phyloP scores from a whole-genome alignment of 179 eudicot genomes.

The Nepenthes alata region DNA sequence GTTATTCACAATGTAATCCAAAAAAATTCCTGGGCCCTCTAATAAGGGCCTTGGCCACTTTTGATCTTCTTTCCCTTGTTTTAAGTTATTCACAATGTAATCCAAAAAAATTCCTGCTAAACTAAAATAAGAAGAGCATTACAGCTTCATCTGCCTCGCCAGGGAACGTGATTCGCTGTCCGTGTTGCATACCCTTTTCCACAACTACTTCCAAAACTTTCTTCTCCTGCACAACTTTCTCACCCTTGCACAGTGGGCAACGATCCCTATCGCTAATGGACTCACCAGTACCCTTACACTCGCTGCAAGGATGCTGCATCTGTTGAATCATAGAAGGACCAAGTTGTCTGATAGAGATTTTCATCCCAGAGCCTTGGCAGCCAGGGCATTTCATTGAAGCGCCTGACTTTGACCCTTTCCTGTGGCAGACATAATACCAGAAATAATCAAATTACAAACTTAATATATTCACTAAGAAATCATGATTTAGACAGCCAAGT shows the following conservation, averaged over 20 bases:
- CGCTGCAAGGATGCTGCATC: constrained; percentile 46
- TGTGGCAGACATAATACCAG: neutral
- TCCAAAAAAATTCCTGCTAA: neutral
- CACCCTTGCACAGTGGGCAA: constrained; percentile 46
- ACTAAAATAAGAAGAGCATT: constrained; percentile 5
- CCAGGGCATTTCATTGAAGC: constrained; percentile 43
- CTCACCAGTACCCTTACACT: constrained; percentile 49
- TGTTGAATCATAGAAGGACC: constrained; percentile 49
- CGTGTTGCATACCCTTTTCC: constrained; percentile 48
- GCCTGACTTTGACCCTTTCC: constrained; percentile 45
- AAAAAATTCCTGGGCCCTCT: neutral
- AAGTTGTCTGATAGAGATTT: constrained; percentile 40
- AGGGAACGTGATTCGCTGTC: constrained; percentile 45
- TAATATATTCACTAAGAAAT: neutral
- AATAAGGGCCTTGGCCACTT: too few species aligned
- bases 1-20: too few species aligned
- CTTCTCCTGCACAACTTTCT: constrained; percentile 39
- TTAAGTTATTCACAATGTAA: too few species aligned
- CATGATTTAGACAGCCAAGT: neutral
- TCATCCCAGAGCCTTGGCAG: constrained; percentile 47
- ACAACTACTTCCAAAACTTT: constrained; percentile 40
- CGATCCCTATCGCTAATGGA: constrained; percentile 39
- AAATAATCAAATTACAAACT: neutral
- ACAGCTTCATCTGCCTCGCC: constrained; percentile 56
- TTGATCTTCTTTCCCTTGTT: too few species aligned